Evolutionary conservation across 192 early-diverging fungal species (phyloP).

Genomic region (Jimgerdemannia flammicorona): DNA sequence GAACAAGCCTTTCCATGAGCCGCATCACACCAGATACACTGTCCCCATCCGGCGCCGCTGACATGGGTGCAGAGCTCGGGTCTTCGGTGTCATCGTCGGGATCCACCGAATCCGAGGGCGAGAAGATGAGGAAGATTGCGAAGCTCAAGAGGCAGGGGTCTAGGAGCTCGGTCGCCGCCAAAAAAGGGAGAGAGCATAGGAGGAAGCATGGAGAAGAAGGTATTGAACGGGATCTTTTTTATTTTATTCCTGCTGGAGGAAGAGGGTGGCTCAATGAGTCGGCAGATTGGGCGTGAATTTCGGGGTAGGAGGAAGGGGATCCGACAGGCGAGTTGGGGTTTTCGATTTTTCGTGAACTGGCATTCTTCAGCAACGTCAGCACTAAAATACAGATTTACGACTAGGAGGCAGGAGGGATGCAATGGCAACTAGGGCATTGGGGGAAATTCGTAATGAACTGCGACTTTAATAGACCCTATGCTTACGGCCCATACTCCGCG

Average conservation of each 20-base stretch:
- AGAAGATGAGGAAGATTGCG: conserved; percentile 17
- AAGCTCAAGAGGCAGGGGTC: conserved; percentile 30
- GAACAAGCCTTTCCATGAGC: neutral
- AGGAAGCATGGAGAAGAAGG: conserved; percentile 3
- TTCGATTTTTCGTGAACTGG: too few relatives aligned
- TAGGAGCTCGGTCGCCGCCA: conserved; percentile 23
- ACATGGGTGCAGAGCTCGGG: neutral
- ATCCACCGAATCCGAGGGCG: conserved; percentile 5
- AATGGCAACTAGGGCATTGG: too few relatives aligned
- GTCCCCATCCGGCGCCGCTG: neutral
- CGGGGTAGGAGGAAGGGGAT: too few relatives aligned
- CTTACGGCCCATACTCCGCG: too few relatives aligned
- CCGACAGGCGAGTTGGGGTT: too few relatives aligned
- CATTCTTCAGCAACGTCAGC: too few relatives aligned
- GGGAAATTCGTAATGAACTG: too few relatives aligned
- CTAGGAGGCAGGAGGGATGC: too few relatives aligned
- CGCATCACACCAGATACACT: neutral
- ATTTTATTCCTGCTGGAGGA: neutral
- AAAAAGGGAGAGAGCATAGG: conserved; percentile 1
- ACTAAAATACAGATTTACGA: too few relatives aligned
- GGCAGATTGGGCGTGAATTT: neutral
- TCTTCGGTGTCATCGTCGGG: neutral
- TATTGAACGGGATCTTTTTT: neutral
- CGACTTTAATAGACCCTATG: too few relatives aligned
- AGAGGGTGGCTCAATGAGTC: too few relatives aligned